phyloP scores from a whole-genome alignment of 805 yeast genomes.

The Cyberlindnera mycetangii region DNA sequence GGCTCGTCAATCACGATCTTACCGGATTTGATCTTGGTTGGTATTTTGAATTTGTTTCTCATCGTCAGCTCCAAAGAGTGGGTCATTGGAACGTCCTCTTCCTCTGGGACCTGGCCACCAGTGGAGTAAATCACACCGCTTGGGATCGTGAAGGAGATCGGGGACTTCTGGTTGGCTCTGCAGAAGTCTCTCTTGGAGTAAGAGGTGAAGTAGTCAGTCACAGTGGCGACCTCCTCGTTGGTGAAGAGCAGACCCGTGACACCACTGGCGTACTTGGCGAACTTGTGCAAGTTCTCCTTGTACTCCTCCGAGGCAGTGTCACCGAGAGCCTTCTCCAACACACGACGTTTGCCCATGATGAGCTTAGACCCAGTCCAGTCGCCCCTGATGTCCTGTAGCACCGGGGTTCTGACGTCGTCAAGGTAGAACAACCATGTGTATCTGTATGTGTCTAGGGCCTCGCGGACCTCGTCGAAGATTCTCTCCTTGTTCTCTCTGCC shows the following conservation, averaged over 20 bases:
- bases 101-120: constrained; percentile 87
- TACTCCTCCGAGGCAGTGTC: constrained; percentile 86
- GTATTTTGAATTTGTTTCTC: constrained; percentile 85
- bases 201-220: constrained; percentile 78
- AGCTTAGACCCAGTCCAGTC: constrained; percentile 93
- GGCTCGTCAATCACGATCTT: constrained; percentile 77
- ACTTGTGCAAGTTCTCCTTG: constrained; percentile 73
- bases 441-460: constrained; percentile 69
- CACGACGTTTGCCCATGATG: constrained; percentile 89
- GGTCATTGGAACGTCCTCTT: constrained; percentile 95
- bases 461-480: constrained; percentile 87
- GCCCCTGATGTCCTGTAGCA: constrained; percentile 84
- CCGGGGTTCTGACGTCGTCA: constrained; percentile 94
- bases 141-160: constrained; percentile 82
- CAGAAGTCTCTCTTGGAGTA: constrained; percentile 81
- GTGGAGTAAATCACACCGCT: constrained; percentile 90
- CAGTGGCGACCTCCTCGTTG: constrained; percentile 84
- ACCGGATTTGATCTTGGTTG: constrained; percentile 88
- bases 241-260: constrained; percentile 88
- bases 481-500: constrained; percentile 90
- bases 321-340: constrained; percentile 90
- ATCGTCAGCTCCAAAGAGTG: constrained; percentile 93
- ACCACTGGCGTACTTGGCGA: constrained; percentile 65
- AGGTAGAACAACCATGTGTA: constrained; percentile 84
- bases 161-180: constrained; percentile 83